phyloP scores from a whole-genome alignment of 495 filamentous ascomycete species.

The Umbilicaria muhlenbergii region DNA sequence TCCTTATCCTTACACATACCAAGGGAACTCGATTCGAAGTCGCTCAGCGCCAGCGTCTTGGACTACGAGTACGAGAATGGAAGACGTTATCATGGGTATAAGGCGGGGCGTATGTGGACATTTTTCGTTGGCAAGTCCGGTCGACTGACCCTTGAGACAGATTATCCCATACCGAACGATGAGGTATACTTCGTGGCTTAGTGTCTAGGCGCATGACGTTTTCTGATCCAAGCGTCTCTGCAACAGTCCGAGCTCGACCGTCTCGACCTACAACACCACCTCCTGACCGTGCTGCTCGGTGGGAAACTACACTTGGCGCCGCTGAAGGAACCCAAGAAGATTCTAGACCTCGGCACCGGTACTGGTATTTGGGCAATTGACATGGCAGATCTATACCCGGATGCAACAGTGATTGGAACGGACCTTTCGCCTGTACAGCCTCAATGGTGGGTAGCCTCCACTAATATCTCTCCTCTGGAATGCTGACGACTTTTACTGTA shows the following conservation, averaged over 20 bases:
- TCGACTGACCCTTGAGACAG: constrained; percentile 15
- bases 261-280: constrained; percentile 44
- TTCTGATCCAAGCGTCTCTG: background rate
- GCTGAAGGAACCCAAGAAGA: constrained; percentile 32
- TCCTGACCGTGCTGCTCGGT: constrained; percentile 37
- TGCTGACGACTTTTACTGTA: constrained; percentile 7
- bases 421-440: constrained; percentile 53
- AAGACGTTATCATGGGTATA: constrained; percentile 39
- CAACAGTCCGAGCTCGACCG: constrained; percentile 30
- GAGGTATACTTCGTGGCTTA: constrained; percentile 16
- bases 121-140: background rate
- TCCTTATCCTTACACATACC: background rate
- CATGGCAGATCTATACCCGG: constrained; percentile 38
- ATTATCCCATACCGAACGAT: constrained; percentile 42
- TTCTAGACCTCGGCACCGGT: constrained; percentile 55
- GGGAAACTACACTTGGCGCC: constrained; percentile 43
- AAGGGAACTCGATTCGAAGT: constrained; percentile 11
- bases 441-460: constrained; percentile 18
- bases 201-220: background rate
- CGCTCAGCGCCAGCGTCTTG: constrained; percentile 32
- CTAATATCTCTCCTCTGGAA: background rate
- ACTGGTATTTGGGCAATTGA: constrained; percentile 64
- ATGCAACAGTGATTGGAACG: constrained; percentile 39
- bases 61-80: constrained; percentile 40
- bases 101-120: constrained; percentile 33